Base-by-base conservation (phyloP, 495 filamentous ascomycete species). In the Xylaria grammica region DNA sequence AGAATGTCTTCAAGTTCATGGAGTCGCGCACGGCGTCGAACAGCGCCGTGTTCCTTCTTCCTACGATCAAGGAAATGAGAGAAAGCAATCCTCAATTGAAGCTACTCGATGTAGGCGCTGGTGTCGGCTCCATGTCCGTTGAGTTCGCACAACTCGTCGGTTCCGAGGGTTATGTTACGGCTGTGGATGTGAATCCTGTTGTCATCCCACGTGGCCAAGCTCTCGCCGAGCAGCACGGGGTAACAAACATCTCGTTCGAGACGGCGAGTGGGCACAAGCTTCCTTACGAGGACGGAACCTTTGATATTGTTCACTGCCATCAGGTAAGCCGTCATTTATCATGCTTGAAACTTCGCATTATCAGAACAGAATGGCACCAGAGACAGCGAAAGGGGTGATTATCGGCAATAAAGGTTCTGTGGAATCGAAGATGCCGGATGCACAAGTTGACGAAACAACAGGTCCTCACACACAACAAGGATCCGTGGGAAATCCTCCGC, bases 221-320 rank as follows among this genome's bases (percentile, higher is more conserved):
- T n/a, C 63, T 68, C 56, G 63, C 45, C 2, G 34, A 63, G 0
- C 17, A 42, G 2, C 63, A 66, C 0, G 63, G 55, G 6, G 69
- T 72, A n/a, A 60, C 69, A 55, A 65, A 62, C 53, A 77, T 81
- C 53, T 32, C 66, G 19, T 83, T 83, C 67, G 72, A 76, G 65
- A 57, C 68, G 17, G 79, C 64, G 13, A 67, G 65, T 46, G 67
- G 75, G 46, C 75, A 78, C 72, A 64, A 69, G 40, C 70, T 83
- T 0, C 75, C 77, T 42, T 81, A 78, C 59, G 54, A 68, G 17
- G 79, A 82, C 67, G 70, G 61, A 29, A 71, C 66, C 0, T 83
- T 80, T 65, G 79, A 82, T 57, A 60, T 83, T 62, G 73, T 75
- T 40, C 77, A 73, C 36, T 75, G 72, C 56, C 74, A 76, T 62